Evolutionary conservation across 768 basidiomycete genomes (phyloP), one percentile per base, ranked within the genome.

Genomic region (Termitomyces bulborhizus): DNA sequence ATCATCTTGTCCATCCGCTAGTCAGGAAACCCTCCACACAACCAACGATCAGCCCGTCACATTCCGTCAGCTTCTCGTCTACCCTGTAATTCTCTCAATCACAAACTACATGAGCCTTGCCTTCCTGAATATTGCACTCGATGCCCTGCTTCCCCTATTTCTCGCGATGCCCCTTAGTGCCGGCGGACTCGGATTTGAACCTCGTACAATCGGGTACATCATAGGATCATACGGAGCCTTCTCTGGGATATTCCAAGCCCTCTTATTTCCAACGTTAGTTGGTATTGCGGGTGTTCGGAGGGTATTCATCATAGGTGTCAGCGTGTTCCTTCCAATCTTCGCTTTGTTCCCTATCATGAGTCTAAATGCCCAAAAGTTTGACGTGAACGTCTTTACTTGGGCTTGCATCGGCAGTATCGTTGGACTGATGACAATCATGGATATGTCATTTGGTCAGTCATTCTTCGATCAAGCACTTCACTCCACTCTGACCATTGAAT

Each of bases 71-170:
- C 65, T 78, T 21, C 64, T 76, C 24, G 69, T 76, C 13, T 80
- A 77, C 15, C 81, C 74, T 11, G 82, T 90, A 2, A 61, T 88
- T 39, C 66, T 88, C 36, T 81, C 86, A 0, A 78, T 83, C n/a
- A 72, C 76, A 39, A 89, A 88, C 66, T 90, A 90, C 68, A 81
- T 78, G 5, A 62, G 73, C 8, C 75, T 89, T 18, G 81, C 87
- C 4, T 73, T 88, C 37, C 61, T 85, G 34, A 83, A 85, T 52
- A 84, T 88, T 29, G 63, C 65, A 1, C 55, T 71, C 34, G 60
- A 63, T 54, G 77, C 83, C 2, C 66, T 90, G 6, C 75, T 85
- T 8, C 87, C 89, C 0, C 68, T 89, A 11, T 89, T 88, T 68
- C 75, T 82, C 47, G 78, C 85, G 13, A 88, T 86, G 52, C 84